Percentiles rank a stretch among this genome's conserved stretches.
Conservation (phyloP, 2,329 filamentous ascomycete genomes). For the Trichoderma cornu-damae region DNA sequence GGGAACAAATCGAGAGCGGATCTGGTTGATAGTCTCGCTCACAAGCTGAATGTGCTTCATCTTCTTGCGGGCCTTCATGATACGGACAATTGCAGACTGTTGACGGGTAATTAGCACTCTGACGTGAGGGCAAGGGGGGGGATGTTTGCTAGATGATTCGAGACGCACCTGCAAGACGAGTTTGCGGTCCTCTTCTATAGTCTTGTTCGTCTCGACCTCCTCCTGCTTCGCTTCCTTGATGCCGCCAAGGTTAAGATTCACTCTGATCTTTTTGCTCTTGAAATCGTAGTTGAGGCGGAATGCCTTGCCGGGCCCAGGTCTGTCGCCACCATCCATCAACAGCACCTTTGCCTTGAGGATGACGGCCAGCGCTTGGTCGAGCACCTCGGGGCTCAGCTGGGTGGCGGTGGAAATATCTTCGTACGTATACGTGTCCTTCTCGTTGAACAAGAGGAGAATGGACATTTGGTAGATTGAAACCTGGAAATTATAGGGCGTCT, state of each 20-base stretch:
- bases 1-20: slow-evolving; percentile 85
- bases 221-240: slow-evolving; percentile 96
- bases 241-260: slow-evolving; percentile 92
- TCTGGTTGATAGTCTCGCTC: slow-evolving; percentile 91
- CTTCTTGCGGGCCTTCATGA: slow-evolving; percentile 99
- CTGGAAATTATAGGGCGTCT: slow-evolving; percentile 93
- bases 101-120: not conserved
- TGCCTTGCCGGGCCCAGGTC: slow-evolving; percentile 69
- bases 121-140: too few species aligned
- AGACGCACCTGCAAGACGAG: slow-evolving; percentile 82
- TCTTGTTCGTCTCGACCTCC: slow-evolving; percentile 97
- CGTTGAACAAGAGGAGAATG: slow-evolving; percentile 90
- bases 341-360: slow-evolving; percentile 93
- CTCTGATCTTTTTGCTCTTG: slow-evolving; percentile 96
- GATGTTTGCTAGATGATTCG: not conserved
- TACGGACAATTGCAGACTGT: slow-evolving; percentile 94
- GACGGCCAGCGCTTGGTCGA: slow-evolving; percentile 81
- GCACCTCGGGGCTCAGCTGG: slow-evolving; percentile 69
- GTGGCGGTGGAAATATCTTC: slow-evolving; percentile 82
- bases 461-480: slow-evolving; percentile 99
- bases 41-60: slow-evolving; percentile 97
- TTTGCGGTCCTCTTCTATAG: slow-evolving; percentile 96
- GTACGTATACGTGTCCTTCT: slow-evolving; percentile 77
- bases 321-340: slow-evolving; percentile 60
- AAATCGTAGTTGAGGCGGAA: slow-evolving; percentile 91